These are phyloP conservation scores for Ustilago trichophora DNA, from an alignment of 1,284 basidiomycete species.

Conservation along the genomic window DNA sequence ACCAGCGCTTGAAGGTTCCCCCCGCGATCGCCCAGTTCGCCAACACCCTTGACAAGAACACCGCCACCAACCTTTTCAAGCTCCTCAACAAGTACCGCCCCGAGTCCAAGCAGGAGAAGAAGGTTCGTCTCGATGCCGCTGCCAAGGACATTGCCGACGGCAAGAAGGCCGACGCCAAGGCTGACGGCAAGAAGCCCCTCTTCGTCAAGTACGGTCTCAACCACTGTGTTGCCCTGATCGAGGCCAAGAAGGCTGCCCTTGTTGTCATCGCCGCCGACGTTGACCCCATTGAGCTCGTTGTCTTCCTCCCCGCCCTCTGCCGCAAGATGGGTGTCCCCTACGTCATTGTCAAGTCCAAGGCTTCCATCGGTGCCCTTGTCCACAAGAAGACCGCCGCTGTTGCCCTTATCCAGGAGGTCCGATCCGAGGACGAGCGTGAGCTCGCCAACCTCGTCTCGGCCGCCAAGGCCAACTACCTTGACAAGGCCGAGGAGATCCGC, in stretches of 20 bases:
- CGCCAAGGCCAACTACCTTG: conserved; percentile 92
- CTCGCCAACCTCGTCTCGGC: conserved; percentile 91
- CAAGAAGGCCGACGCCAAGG: conserved; percentile 66
- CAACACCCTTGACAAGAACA: conserved; percentile 99
- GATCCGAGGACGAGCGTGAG: conserved; percentile 91
- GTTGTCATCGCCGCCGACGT: conserved; percentile 98
- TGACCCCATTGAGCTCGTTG: conserved; percentile 92
- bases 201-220: conserved; percentile 97
- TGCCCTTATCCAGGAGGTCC: conserved; percentile 89
- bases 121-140: conserved; percentile 82
- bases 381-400: conserved; percentile 98
- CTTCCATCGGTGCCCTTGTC: conserved; percentile 93
- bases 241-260: conserved; percentile 93
- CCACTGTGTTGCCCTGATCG: conserved; percentile 90
- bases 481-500: conserved; percentile 92
- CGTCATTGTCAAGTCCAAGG: conserved; percentile 96
- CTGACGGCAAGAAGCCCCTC: conserved; percentile 79
- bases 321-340: conserved; percentile 99
- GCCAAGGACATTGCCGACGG: conserved; percentile 80
- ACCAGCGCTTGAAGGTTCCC: conserved; percentile 98
- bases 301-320: conserved; percentile 97
- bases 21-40: conserved; percentile 98
- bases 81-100: conserved; percentile 95
- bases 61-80: conserved; percentile 96
- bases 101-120: conserved; percentile 96